Evolutionary conservation across 805 yeast genomes (phyloP), one percentile per base, ranked within the genome.

Genomic region (Grigorovia humatica): DNA sequence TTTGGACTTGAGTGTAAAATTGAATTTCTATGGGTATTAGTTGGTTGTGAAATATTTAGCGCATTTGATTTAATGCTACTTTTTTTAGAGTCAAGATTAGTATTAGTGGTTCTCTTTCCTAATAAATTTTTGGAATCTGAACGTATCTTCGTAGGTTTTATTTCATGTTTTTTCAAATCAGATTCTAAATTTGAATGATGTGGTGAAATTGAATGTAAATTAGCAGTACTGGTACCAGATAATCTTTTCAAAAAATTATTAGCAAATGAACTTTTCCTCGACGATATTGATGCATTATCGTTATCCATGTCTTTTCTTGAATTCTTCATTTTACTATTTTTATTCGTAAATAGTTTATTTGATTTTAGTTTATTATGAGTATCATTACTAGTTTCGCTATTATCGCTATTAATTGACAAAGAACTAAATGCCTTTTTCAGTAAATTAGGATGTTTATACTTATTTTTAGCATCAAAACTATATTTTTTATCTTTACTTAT

Each of bases 211-310:
- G 15, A 32, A 32, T 32, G 38, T 2, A 13, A 32, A 32, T 2
- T 13, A 32, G 11, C 38, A 13, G 11, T 32, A 32, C 18, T 38
- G 3, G 18, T 44, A 2, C 53, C 51, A n/a, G 64, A 58, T 15
- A 63, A 46, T 51, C 61, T 57, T 51, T 61, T 63, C 15, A 63
- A 57, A 2, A 63, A 43, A 30, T 52, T 53, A 13, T 57, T 61
- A 1, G 67, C 66, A 50, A 63, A 59, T 1, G 67, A 63, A 18
- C 56, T 52, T 51, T 63, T 63, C 41, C 65, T 57, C 38, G 59
- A 13, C 15, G 46, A 15, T 29, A 20, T n/a, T 29, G 19, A n/a
- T 18, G 9, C n/a, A 38, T n/a, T 38, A 38, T 38, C 17, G 3
- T 7, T 15, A 15, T 12, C 42, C 12, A 15, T n/a, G 8, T 38